Base-by-base conservation (phyloP, 2,329 filamentous ascomycete species). In the Aureobasidium sp. region DNA sequence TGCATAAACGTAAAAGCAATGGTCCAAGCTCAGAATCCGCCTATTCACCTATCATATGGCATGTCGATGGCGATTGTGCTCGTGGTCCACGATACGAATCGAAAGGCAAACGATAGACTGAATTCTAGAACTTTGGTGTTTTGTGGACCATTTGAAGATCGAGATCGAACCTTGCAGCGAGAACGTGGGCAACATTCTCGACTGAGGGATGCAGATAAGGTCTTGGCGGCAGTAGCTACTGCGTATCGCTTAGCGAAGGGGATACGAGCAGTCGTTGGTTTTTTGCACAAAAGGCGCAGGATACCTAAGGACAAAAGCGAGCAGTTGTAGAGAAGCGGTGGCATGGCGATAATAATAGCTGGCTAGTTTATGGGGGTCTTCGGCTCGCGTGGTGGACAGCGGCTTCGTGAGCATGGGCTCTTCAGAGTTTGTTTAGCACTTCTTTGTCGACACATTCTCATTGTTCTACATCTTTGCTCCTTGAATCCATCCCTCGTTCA, bases 371-470 rank as follows among this genome's bases (percentile, higher is more conserved):
- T 34, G 29, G 47, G 47, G 29, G 47, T 51, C 47, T 13, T 48
- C 29, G 47, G 47, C 47, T 51, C 47, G 47, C 29, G 47, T 51
- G 47, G 29, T 50, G 47, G 29, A 51, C 34, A 51, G 47, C 32
- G 47, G 47, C 47, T 36, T n/a, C 47, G 7, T 51, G 8, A 51
- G 47, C 47, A 51, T 51, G 47, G 47, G 47, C 32, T 13, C 6
- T 51, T 51, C 47, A 51, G 47, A 51, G 47, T 51, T 51, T 51
- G 47, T 51, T 51, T 51, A 23, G 47, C 47, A 34, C 47, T 36
- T 51, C 47, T 51, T 51, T 51, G 47, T 51, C 47, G 9, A 50
- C 27, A 34, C 29, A 15, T n/a, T 23, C 10, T 20, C n/a, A n/a
- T 37, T 26, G 7, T 51, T 23, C 47, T 20, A 6, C n/a, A 2